These are phyloP conservation scores for Asterophora lycoperdoides DNA, from an alignment of 768 basidiomycete species.

Conservation along the genomic window DNA sequence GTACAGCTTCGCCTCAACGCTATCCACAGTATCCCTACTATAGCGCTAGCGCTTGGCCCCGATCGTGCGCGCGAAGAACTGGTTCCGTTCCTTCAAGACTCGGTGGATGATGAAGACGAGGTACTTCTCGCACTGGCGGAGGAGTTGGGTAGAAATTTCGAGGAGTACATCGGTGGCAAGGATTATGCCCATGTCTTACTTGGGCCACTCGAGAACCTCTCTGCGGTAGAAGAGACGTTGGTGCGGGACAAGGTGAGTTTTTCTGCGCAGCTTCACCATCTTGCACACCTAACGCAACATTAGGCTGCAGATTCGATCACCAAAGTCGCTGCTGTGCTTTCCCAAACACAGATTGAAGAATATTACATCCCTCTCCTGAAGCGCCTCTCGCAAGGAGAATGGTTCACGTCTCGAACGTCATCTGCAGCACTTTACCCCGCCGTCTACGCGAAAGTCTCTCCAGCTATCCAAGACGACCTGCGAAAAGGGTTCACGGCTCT, in stretches of 20 bases:
- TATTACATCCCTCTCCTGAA: slow-evolving; percentile 89
- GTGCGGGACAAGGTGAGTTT: slow-evolving; percentile 88
- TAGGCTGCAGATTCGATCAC: slow-evolving; percentile 96
- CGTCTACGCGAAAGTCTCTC: slow-evolving; percentile 77
- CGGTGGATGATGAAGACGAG: slow-evolving; percentile 99
- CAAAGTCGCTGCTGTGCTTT: slow-evolving; percentile 77
- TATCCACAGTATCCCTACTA: slow-evolving; percentile 95
- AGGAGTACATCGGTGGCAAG: slow-evolving; percentile 91
- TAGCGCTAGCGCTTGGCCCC: slow-evolving; percentile 92
- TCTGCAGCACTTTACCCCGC: slow-evolving; percentile 91
- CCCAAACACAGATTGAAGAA: slow-evolving; percentile 77
- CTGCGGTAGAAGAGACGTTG: slow-evolving; percentile 95
- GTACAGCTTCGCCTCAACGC: slow-evolving; percentile 94
- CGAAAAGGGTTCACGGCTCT: slow-evolving; percentile 80
- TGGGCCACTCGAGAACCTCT: slow-evolving; percentile 91
- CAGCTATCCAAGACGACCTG: slow-evolving; percentile 77
- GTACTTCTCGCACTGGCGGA: slow-evolving; percentile 94
- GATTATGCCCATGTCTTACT: slow-evolving; percentile 84
- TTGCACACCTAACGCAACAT: slow-evolving; percentile 7
- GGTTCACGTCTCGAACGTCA: slow-evolving; percentile 98
- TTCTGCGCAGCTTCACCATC: slow-evolving; percentile 8
- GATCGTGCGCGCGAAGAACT: slow-evolving; percentile 95
- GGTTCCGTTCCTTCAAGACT: slow-evolving; percentile 95
- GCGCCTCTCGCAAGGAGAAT: slow-evolving; percentile 88
- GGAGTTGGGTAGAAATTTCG: slow-evolving; percentile 87